Percentiles rank a stretch among this genome's conserved stretches.
Evolutionary conservation across 345 rosid genomes (phyloP).

Genomic region (Aethionema arabicum): DNA sequence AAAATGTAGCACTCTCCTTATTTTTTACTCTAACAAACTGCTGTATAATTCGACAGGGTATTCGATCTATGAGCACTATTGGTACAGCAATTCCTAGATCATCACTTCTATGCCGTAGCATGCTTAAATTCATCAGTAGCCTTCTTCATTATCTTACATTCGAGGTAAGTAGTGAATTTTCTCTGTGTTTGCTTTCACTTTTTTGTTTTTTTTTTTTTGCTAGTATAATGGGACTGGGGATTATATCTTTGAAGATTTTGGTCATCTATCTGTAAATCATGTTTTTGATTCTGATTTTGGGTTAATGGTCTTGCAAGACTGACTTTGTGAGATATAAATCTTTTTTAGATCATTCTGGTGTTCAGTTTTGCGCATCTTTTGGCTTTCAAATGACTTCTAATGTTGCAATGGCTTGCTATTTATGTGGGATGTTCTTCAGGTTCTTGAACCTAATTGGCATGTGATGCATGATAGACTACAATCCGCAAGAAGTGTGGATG

Average conservation of each 20-base stretch:
- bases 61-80: constrained; percentile 61
- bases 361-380: constrained; percentile 11
- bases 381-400: constrained; percentile 9
- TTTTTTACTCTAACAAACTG: constrained; percentile 33
- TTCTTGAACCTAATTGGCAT: constrained; percentile 98
- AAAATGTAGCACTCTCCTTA: not conserved
- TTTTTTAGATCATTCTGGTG: constrained; percentile 16
- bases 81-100: constrained; percentile 90
- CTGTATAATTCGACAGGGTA: constrained; percentile 53
- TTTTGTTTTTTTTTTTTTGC: constrained; percentile 1
- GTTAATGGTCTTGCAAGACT: not conserved
- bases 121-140: constrained; percentile 92
- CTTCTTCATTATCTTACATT: constrained; percentile 95
- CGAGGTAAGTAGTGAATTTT: constrained; percentile 63
- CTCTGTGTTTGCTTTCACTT: constrained; percentile 12
- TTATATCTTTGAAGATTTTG: not conserved
- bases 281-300: not conserved
- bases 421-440: constrained; percentile 48
- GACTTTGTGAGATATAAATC: not conserved
- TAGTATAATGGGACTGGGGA: not conserved
- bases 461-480: constrained; percentile 76
- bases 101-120: constrained; percentile 93
- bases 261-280: constrained; percentile 10
- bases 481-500: constrained; percentile 81
- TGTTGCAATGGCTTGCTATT: constrained; percentile 13